Base-by-base conservation (phyloP, 805 yeast species). In the Pichia exigua region DNA sequence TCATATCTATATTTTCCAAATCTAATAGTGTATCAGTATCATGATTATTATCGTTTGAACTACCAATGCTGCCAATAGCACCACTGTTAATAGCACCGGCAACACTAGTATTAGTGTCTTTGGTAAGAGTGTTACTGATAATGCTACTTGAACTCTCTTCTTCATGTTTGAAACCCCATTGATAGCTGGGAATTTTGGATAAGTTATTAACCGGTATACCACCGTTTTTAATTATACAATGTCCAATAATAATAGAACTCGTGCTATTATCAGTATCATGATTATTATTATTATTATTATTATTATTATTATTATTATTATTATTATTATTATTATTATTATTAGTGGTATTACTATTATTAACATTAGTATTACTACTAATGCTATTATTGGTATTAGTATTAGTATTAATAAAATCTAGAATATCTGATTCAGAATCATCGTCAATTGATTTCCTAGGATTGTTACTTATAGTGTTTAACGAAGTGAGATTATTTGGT, bases 161-260 rank as follows among this genome's bases (percentile, higher is more conserved):
- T 28, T 65, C 69, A 49, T 65, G 65, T 47, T 59, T 63, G 44
- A 63, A 60, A 18, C 62, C 59, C 62, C 67, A 63, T 42, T 65
- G 67, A 48, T 69, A 69, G 18, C 64, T 61, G 10, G 73, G 73
- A 17, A 65, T 53, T 49, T 66, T 68, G 42, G 59, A 60, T 20
- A 69, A 51, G 12, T 68, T 61, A 18, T 54, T 58, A 26, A 67
- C 49, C 18, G 67, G 69, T 2, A 69, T 57, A 11, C 72, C 72
- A 3, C 62, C 56, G 50, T 66, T 69, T 44, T 61, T 59, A 1
- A 44, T 49, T n/a, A 69, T 69, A 5, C 70, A 66, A 53, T 68
- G 71, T 12, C 72, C 73, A 9, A 68, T 59, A 4, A 67, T 52
- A 27, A 62, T 40, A 20, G 52, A 56, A 15, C 35, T 17, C 17